A percentile compares a stretch with the other conserved stretches of the same genome.
Conservation (phyloP, 2,329 filamentous ascomycete genomes). For the Alternaria sp. region DNA sequence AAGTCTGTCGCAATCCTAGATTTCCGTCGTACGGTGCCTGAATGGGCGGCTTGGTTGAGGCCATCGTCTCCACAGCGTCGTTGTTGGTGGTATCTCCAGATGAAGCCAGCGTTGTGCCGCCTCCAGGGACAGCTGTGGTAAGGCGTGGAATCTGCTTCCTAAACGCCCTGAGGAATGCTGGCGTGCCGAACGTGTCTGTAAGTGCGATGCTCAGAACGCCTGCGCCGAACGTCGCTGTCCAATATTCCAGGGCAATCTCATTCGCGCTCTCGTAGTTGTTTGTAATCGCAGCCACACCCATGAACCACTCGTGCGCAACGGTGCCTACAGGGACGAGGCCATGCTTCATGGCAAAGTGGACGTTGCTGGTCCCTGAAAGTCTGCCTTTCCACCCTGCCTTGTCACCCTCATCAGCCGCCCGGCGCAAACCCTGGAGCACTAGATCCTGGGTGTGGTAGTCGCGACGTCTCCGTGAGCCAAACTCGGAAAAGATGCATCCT, state of each 20-base stretch:
- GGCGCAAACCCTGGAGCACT: constrained; percentile 85
- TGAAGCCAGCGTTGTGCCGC: constrained; percentile 53
- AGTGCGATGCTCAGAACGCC: constrained; percentile 85
- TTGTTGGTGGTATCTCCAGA: constrained; percentile 54
- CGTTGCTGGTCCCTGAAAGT: constrained; percentile 91
- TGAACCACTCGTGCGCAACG: constrained; percentile 98
- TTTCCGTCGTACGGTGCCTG: constrained; percentile 54
- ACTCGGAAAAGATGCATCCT: constrained; percentile 91
- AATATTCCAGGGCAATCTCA: constrained; percentile 83
- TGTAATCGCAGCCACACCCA: constrained; percentile 93
- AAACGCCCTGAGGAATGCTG: constrained; percentile 86
- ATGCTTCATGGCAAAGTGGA: constrained; percentile 95
- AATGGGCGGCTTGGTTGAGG: constrained; percentile 54
- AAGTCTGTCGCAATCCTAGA: constrained; percentile 64
- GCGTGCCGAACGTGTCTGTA: constrained; percentile 96
- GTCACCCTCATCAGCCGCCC: constrained; percentile 75
- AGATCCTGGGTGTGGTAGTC: constrained; percentile 96
- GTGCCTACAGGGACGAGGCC: constrained; percentile 85
- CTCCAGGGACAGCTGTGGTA: constrained; percentile 54
- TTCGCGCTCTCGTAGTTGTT: constrained; percentile 86
- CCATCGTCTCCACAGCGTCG: constrained; percentile 46
- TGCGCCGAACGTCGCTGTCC: constrained; percentile 89
- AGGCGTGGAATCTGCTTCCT: constrained; percentile 67
- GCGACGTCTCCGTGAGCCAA: constrained; percentile 85
- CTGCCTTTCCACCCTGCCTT: constrained; percentile 73